These are phyloP conservation scores for Rubia peregrina DNA, from an alignment of 305 asterid species.

Conservation along the genomic window DNA sequence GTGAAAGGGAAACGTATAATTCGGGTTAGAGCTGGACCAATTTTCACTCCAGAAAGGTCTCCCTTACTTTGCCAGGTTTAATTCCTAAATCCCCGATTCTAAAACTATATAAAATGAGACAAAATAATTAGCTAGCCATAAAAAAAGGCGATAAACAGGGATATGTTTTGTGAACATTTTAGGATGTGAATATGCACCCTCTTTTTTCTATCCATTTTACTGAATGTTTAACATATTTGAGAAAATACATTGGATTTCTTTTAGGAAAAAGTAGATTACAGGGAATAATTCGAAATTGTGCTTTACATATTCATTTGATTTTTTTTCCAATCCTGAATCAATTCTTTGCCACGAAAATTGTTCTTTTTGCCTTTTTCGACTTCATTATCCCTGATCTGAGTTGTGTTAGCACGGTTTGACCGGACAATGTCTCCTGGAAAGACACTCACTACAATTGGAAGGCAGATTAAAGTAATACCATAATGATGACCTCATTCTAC, in stretches of 20 bases:
- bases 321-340: not conserved
- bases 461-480: not conserved
- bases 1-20: no score
- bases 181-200: no score
- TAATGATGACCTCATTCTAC: not conserved
- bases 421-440: not conserved
- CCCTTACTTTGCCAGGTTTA: not conserved
- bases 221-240: not conserved
- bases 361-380: not conserved
- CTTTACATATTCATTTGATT: not conserved
- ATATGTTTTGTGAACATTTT: no score
- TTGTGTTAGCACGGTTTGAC: conserved; percentile 1
- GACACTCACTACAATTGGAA: not conserved
- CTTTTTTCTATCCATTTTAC: no score
- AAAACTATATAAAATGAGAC: not conserved
- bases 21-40: not conserved
- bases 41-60: not conserved
- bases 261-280: not conserved
- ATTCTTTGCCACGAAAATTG: not conserved
- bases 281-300: not conserved
- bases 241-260: not conserved
- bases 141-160: no score
- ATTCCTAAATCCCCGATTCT: no score
- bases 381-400: not conserved
- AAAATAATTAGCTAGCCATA: not conserved